Conservation (phyloP, 2,329 filamentous ascomycete species). For the Daldinia eschscholtzii region DNA sequence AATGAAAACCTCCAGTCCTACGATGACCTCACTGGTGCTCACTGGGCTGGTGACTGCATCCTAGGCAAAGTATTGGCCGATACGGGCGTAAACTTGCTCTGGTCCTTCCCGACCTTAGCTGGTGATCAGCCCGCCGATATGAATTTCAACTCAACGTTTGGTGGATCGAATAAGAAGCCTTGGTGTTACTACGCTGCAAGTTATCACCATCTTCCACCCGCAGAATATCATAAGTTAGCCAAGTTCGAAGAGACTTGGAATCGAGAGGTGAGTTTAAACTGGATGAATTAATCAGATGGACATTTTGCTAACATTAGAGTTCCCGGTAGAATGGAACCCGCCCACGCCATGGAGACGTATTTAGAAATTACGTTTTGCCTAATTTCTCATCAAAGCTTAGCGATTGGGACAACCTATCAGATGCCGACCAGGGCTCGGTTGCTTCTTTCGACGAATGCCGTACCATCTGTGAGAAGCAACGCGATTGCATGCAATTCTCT, state of each 20-base stretch:
- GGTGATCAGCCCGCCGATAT: slow-evolving; percentile 56
- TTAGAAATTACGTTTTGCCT: slow-evolving; percentile 48
- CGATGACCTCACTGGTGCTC: slow-evolving; percentile 59
- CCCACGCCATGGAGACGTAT: slow-evolving; percentile 51
- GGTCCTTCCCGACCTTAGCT: slow-evolving; percentile 62
- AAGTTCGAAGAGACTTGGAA: slow-evolving; percentile 59
- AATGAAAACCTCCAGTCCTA: slow-evolving; percentile 56
- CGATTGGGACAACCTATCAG: slow-evolving; percentile 53
- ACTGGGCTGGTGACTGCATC: slow-evolving; percentile 65
- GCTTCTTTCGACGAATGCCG: slow-evolving; percentile 48
- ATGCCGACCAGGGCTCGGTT: slow-evolving; percentile 39
- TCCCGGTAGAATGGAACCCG: slow-evolving; percentile 44
- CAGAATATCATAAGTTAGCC: slow-evolving; percentile 59
- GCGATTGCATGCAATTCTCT: slow-evolving; percentile 52
- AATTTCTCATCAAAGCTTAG: slow-evolving; percentile 41
- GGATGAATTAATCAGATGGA: slow-evolving; percentile 3
- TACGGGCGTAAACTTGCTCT: slow-evolving; percentile 59
- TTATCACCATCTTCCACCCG: slow-evolving; percentile 62
- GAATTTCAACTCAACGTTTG: slow-evolving; percentile 58
- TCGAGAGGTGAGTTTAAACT: slow-evolving; percentile 43
- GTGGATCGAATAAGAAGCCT: slow-evolving; percentile 55
- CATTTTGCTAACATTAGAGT: slow-evolving; percentile 17
- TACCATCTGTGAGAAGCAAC: slow-evolving; percentile 44
- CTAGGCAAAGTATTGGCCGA: slow-evolving; percentile 62
- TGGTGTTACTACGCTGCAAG: slow-evolving; percentile 65